A percentile compares a stretch with the other conserved stretches of the same genome.
Evolutionary conservation across 2,329 filamentous ascomycete genomes (phyloP).

Genomic region (Phialocephala subalpina): DNA sequence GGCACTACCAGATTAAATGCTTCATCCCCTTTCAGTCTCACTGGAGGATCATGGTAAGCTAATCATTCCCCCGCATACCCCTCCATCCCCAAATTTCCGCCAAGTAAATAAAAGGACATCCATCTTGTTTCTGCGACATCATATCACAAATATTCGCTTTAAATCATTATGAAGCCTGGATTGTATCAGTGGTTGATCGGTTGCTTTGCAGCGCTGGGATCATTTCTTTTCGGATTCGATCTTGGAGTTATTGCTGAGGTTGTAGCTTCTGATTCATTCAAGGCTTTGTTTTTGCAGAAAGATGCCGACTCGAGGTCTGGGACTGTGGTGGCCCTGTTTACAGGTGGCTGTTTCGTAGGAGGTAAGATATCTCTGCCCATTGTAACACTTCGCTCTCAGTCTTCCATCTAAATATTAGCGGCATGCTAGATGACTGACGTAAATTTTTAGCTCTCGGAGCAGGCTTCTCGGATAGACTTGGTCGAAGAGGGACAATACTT

Average conservation of each 20-base stretch:
- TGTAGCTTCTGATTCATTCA: conserved; percentile 51
- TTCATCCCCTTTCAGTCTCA: too few species aligned
- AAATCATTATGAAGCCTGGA: conserved; percentile 1
- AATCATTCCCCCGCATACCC: too few species aligned
- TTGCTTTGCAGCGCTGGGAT: conserved; percentile 4
- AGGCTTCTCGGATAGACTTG: conserved; percentile 53
- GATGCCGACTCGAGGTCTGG: conserved; percentile 47
- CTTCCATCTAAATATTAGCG: background rate
- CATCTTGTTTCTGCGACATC: too few species aligned
- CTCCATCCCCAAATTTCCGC: too few species aligned
- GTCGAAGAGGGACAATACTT: conserved; percentile 54
- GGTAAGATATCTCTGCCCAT: background rate
- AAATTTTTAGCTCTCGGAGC: conserved; percentile 48
- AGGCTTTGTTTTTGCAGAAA: background rate
- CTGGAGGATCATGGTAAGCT: too few species aligned
- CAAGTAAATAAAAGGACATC: too few species aligned
- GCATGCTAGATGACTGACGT: background rate
- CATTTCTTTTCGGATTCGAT: conserved; percentile 17
- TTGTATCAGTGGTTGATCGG: background rate
- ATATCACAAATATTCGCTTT: too few species aligned
- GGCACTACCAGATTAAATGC: too few species aligned
- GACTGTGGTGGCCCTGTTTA: conserved; percentile 60
- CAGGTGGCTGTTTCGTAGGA: conserved; percentile 54
- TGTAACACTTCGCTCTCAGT: background rate
- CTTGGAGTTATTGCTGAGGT: conserved; percentile 55